Conservation (phyloP, 805 yeast genomes). For the Wickerhamomyces ciferrii region DNA sequence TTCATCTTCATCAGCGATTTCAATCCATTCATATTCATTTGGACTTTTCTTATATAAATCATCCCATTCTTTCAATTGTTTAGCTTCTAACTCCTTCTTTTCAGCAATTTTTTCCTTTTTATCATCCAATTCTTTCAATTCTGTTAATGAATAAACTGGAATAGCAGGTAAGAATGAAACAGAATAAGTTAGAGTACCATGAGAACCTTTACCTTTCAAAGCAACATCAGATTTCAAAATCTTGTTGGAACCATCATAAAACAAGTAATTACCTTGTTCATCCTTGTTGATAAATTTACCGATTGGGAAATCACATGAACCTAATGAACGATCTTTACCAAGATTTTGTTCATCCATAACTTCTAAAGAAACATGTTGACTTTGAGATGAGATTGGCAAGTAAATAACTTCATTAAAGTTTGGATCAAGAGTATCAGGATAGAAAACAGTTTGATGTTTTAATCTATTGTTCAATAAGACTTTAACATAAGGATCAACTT, state of each 20-base stretch:
- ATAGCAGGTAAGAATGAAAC: constrained; percentile 61
- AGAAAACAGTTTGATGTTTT: constrained; percentile 48
- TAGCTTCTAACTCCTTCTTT: constrained; percentile 25
- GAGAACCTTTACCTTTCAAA: constrained; percentile 33
- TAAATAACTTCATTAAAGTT: constrained; percentile 53
- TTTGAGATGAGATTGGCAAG: constrained; percentile 55
- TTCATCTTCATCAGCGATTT: constrained; percentile 32
- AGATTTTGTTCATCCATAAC: constrained; percentile 63
- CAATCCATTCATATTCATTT: constrained; percentile 59
- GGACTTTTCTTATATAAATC: constrained; percentile 52
- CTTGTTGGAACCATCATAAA: constrained; percentile 47
- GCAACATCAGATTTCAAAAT: constrained; percentile 28
- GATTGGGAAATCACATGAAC: constrained; percentile 47
- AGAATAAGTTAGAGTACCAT: constrained; percentile 48
- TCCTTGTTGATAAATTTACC: constrained; percentile 43
- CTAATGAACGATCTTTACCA: constrained; percentile 61
- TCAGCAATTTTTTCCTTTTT: constrained; percentile 33
- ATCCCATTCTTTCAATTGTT: constrained; percentile 39
- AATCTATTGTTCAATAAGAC: constrained; percentile 53
- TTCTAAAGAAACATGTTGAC: constrained; percentile 53
- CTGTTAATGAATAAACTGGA: constrained; percentile 57
- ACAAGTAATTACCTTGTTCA: constrained; percentile 39
- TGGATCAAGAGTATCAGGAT: constrained; percentile 51
- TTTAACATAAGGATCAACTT: constrained; percentile 70
- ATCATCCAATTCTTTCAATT: constrained; percentile 41